These are phyloP conservation scores for Pseudopyrenochaeta lycopersici DNA, from an alignment of 2,329 filamentous ascomycete genomes.

Conservation along the genomic window DNA sequence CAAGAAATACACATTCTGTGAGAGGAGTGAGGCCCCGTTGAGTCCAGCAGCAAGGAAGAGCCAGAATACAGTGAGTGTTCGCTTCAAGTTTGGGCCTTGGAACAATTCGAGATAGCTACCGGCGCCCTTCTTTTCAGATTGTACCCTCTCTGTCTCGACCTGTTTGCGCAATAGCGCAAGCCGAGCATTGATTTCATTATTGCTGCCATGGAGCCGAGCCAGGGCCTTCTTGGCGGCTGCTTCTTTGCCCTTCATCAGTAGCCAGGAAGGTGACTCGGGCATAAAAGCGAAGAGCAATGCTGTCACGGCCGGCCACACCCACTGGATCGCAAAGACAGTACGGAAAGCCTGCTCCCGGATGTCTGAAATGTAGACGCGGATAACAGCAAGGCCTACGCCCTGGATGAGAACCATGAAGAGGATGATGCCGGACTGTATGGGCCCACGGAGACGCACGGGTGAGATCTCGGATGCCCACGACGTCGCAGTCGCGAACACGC, in stretches of 20 bases:
- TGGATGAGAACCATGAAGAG: constrained; percentile 13
- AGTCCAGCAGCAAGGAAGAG: constrained; percentile 13
- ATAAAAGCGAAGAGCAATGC: constrained; percentile 2
- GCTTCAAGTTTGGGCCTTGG: constrained; percentile 7
- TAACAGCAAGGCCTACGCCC: constrained; percentile 9
- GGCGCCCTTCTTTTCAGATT: constrained; percentile 4
- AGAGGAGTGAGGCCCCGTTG: constrained; percentile 9
- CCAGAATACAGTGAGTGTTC: constrained; percentile 13
- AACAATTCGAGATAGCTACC: constrained; percentile 10
- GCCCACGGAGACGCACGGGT: constrained; percentile 11
- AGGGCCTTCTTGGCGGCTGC: constrained; percentile 6
- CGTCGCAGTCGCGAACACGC: constrained; percentile 10
- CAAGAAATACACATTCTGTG: constrained; percentile 11
- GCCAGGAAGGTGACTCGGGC: constrained; percentile 13
- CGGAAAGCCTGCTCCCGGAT: constrained; percentile 1
- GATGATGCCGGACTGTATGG: constrained; percentile 10
- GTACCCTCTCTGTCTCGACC: neutral
- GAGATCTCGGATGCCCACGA: constrained; percentile 15
- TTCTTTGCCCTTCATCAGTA: constrained; percentile 11
- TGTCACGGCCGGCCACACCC: constrained; percentile 9
- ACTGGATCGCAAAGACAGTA: constrained; percentile 1
- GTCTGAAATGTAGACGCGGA: constrained; percentile 10
- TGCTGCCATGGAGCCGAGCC: constrained; percentile 5
- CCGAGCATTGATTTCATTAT: constrained; percentile 9
- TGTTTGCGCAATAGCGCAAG: constrained; percentile 6